Evolutionary conservation across 225 moss, liverwort and hornwort genomes (phyloP), one percentile per base, ranked within the genome.

Genomic region (Sphagnum tenellum): DNA sequence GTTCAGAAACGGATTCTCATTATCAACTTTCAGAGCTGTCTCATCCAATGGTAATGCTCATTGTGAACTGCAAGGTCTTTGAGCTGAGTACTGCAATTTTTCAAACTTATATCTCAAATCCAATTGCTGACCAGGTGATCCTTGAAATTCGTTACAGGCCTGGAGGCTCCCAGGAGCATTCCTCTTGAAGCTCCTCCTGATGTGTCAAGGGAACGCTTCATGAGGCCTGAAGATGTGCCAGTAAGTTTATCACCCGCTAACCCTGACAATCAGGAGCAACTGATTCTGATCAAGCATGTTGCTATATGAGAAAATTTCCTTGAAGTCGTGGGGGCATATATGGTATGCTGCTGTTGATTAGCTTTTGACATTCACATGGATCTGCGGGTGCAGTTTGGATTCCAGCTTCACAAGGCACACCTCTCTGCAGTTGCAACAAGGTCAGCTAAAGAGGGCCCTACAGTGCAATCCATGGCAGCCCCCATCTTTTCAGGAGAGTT

Each of bases 121-220:
- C 6, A 52, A 52, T 52, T 52, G 7, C 52, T 52, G 52, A 52
- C 9, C 9, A 52, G 6, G 52, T 52, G 52, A 52, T 5, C 52
- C 29, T 29, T 29, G 29, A n/a, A 64, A 64, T 48, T 61, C 6
- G 4, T 8, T 75, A 75, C 80, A 67, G 94, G 82, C n/a, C 67
- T 83, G 64, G 91, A 94, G 65, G 94, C 82, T 60, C 89, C 89
- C 45, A 85, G 91, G 69, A 94, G 89, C 70, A 94, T 89, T 68
- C 64, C 83, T 61, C 76, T 78, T 48, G 74, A 82, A 46, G 85
- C 81, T 67, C 76, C 67, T 62, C 48, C 61, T 2, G 61, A 65
- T 55, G 77, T 72, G 12, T 66, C 82, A 7, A 74, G 78, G 52
- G 57, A 72, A 55, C 74, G 74, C 63, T 72, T 70, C 72, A 78